Evolutionary conservation across 2,329 filamentous ascomycete genomes (phyloP).

Genomic region (Beauveria medogensis): DNA sequence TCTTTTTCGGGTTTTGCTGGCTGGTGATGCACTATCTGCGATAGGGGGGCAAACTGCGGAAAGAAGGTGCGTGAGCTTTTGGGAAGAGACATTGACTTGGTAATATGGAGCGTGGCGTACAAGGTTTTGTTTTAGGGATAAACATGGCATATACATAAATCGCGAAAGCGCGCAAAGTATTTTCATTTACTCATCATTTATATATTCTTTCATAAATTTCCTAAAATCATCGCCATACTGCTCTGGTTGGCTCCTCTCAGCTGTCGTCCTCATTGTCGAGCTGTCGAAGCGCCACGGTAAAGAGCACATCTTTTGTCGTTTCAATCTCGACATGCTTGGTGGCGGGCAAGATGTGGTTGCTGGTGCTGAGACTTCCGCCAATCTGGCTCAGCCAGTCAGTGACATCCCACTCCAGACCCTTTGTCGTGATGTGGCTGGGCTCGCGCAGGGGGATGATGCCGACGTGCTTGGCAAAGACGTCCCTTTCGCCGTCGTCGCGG

Average conservation of each 20-base stretch:
- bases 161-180: not conserved
- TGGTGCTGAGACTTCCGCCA: slow-evolving; percentile 67
- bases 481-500: slow-evolving; percentile 37
- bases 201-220: slow-evolving; percentile 11
- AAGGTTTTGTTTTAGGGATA: not conserved
- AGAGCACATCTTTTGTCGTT: slow-evolving; percentile 58
- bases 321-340: slow-evolving; percentile 54
- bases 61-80: not conserved
- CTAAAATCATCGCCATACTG: not conserved
- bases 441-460: slow-evolving; percentile 81
- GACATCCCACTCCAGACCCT: slow-evolving; percentile 88
- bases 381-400: slow-evolving; percentile 69
- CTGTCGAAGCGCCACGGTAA: slow-evolving; percentile 59
- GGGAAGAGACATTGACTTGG: not conserved
- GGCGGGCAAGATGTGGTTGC: slow-evolving; percentile 61
- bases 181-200: not conserved
- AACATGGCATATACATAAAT: slow-evolving; percentile 3
- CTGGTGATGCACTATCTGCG: slow-evolving; percentile 78
- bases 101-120: slow-evolving; percentile 13
- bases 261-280: slow-evolving; percentile 26
- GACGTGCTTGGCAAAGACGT: slow-evolving; percentile 65
- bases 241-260: not conserved
- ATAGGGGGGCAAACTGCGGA: slow-evolving; percentile 25
- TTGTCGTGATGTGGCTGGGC: slow-evolving; percentile 68
- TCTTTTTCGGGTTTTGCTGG: slow-evolving; percentile 91